A percentile compares a stretch with the other conserved stretches of the same genome.
phyloP scores from a whole-genome alignment of 768 basidiomycete genomes.

The Pleurotus ostreatus region DNA sequence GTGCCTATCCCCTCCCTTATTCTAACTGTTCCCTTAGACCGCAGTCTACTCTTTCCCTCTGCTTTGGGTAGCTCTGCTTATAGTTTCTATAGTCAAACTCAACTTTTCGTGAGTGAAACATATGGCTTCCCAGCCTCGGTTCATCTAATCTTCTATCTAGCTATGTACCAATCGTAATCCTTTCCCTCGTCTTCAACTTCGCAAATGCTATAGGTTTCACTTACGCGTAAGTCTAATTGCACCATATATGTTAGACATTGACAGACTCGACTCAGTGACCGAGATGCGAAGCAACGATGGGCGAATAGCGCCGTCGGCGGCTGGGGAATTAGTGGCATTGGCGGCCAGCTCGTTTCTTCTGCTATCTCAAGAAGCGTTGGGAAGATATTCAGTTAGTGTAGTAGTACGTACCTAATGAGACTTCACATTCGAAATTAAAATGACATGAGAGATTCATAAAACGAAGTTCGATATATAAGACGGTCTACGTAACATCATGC shows the following conservation, averaged over 20 bases:
- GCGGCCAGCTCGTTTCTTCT: slow-evolving; percentile 79
- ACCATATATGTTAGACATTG: slow-evolving; percentile 11
- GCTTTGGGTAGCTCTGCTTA: slow-evolving; percentile 81
- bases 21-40: slow-evolving; percentile 39
- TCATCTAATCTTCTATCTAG: slow-evolving; percentile 31
- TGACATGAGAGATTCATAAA: too few relatives aligned
- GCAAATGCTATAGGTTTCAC: slow-evolving; percentile 97
- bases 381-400: slow-evolving; percentile 57
- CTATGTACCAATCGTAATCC: slow-evolving; percentile 89
- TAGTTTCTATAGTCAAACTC: slow-evolving; percentile 88
- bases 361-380: slow-evolving; percentile 81
- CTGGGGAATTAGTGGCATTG: slow-evolving; percentile 74
- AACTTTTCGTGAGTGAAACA: slow-evolving; percentile 67
- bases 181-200: slow-evolving; percentile 94
- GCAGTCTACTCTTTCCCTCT: slow-evolving; percentile 88
- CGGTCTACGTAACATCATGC: too few relatives aligned
- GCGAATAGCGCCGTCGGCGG: slow-evolving; percentile 72
- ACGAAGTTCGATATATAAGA: too few relatives aligned
- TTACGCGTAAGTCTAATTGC: slow-evolving; percentile 63
- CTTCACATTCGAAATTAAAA: too few relatives aligned
- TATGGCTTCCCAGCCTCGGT: slow-evolving; percentile 7
- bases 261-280: slow-evolving; percentile 47
- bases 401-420: too few relatives aligned
- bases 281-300: slow-evolving; percentile 93
- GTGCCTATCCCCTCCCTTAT: slow-evolving; percentile 5